Base-by-base conservation (phyloP, 139 green algal species). In the Auxenochlorella pyrenoidosa region DNA sequence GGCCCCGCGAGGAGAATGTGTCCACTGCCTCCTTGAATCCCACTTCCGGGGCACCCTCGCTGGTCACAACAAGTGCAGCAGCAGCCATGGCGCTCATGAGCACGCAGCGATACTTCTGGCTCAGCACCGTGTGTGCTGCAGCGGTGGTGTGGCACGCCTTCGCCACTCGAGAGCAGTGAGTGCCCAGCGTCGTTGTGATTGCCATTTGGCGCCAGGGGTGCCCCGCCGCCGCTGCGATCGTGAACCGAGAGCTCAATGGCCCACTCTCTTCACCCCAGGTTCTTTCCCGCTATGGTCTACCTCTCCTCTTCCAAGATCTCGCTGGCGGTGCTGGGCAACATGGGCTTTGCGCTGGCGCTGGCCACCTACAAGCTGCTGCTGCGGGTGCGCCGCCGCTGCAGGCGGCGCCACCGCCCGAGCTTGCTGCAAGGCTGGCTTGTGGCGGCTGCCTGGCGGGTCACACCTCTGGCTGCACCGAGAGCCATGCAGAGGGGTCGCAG, bases 111-210 rank as follows among this genome's bases (percentile, higher is more conserved):
- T 98, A 98, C 80, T 63, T 96, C 0, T 72, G 66, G 19, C 8
- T 94, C 0, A 95, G 87, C 86, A 19, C 90, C 0, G 21, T 95
- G 28, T 93, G 87, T 5, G 92, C 94, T 0, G 65, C 59, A 0
- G 93, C 82, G 0, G 95, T 99, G 1, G 81, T 99, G 1, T 98
- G 96, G 79, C 97, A 99, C 93, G 97, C 97, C 36, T 98, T 98
- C 75, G 84, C 93, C 38, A 99, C 96, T 0, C 90, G 97, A 0
- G 93, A 98, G 63, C 94, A 99, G 95, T 98, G 83, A 96, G 95
- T 91, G 44, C 19, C 70, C 54, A 63, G 54, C 16, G 54, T 13
- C 16, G 15, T 13, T 63, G 10, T 63, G 15, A 13, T 22, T 63
- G 54, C 54, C 15, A 63, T 13, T 63, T 2, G 54, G 18, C 54